Base-by-base conservation (phyloP, 192 early-diverging fungal genomes). In the Linnemannia exigua region DNA sequence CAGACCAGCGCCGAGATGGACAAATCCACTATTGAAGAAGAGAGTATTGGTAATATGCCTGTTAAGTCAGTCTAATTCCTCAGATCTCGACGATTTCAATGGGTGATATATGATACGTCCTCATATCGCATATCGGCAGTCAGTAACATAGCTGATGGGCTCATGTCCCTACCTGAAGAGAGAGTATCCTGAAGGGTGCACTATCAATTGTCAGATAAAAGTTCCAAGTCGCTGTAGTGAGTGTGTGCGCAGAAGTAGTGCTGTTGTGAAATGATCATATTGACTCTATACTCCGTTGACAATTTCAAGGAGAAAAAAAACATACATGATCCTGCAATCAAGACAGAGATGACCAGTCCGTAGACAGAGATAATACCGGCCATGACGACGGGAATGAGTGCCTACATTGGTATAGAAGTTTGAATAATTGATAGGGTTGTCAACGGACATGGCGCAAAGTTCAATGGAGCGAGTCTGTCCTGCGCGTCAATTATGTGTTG, bases 351-450 rank as follows among this genome's bases (percentile, higher is more conserved):
- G 14, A 99, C 98, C 28, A 99, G 92, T 70, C 99, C 99, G 92
- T 99, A 99, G 67, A 99, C 97, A 41, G 95, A 97, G 89, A 99
- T 94, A 87, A 99, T 99, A 94, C 98, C 98, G 76, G 97, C 95
- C 99, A 99, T 99, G 87, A 99, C 96, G 36, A 99, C 97, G 16
- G 99, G 99, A 74, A 99, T 95, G 68, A 98, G 91, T 31, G 93
- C 90, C 91, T 92, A 87, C 31, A 68, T 35, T 7, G 46, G 37
- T 41, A 28, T 33, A 22, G 12, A 41, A 22, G 3, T 4, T 38
- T 6, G 31, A 37, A 0, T 15, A 68, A 74, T 6, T 25, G 5
- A 52, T 3, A 12, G 20, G 41, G 5, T 51, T 25, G 37, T 71
- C 17, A 33, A 73, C 28, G 41, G 37, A n/a, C n/a, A n/a, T n/a